Evolutionary conservation across 2,329 filamentous ascomycete genomes (phyloP).

Genomic region (Pseudogymnoascus sp.): DNA sequence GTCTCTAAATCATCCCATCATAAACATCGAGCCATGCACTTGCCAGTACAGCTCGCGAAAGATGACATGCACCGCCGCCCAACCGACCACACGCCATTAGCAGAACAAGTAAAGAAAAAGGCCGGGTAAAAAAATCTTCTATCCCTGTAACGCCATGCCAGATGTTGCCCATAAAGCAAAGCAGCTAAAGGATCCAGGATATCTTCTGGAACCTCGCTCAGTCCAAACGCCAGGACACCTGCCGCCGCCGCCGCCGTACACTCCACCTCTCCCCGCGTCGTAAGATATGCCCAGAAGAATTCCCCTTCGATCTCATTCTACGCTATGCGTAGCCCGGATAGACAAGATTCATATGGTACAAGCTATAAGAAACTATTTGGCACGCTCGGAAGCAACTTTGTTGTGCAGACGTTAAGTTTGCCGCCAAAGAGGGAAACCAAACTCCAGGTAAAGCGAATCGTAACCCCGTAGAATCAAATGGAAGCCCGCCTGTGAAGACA

Average conservation of each 20-base stretch:
- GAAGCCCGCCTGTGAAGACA: conserved; percentile 19
- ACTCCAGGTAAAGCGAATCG: conserved; percentile 23
- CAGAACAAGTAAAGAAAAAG: conserved; percentile 5
- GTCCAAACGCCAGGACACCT: not conserved
- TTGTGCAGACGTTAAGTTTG: conserved; percentile 21
- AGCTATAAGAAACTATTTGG: conserved; percentile 28
- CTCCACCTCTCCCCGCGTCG: conserved; percentile 20
- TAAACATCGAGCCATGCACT: conserved; percentile 16
- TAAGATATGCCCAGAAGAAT: conserved; percentile 21
- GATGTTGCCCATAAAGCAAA: conserved; percentile 21
- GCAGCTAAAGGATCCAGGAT: conserved; percentile 21
- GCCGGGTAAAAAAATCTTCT: conserved; percentile 1
- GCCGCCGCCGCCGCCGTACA: conserved; percentile 21
- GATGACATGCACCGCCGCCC: conserved; percentile 13
- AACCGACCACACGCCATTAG: conserved; percentile 12
- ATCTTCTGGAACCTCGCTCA: conserved; percentile 7
- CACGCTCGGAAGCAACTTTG: conserved; percentile 22
- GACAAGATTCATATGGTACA: conserved; percentile 25
- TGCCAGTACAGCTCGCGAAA: not conserved
- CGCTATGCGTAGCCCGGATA: conserved; percentile 24
- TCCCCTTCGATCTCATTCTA: conserved; percentile 21
- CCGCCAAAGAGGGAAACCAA: conserved; percentile 17
- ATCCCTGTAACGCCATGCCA: conserved; percentile 15
- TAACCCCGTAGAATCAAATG: conserved; percentile 28
- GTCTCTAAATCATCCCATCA: conserved; percentile 17